Evolutionary conservation across 768 basidiomycete genomes (phyloP), one percentile per base, ranked within the genome.

Genomic region (Leccinum rimulosum): DNA sequence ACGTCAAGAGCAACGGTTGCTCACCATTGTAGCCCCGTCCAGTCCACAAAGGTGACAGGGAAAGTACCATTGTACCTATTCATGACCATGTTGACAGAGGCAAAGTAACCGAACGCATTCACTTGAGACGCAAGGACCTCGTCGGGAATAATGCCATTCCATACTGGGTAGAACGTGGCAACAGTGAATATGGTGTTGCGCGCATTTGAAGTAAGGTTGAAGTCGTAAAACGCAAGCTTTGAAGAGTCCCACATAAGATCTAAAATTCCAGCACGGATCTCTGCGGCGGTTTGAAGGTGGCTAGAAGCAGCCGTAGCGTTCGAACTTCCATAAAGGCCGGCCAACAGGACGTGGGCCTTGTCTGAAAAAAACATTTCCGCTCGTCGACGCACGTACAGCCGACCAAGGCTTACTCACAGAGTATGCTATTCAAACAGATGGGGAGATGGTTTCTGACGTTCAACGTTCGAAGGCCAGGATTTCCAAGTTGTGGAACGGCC

Each of bases 161-260:
- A 97, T 52, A 88, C 77, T 0, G 95, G 91, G 70, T 93, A 93
- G 76, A 86, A 94, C 1, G 83, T 85, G 1, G 91, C 94, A 3
- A 76, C 80, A n/a, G 84, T 84, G 76, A 88, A 94, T 31, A 92
- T 68, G 51, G 65, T 73, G 66, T 84, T 87, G 54, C 88, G 84
- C 14, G 82, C 68, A 52, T 87, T 85, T 3, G 86, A 80, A 7
- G 84, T 87, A 43, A 88, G 72, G 71, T 93, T 92, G 75, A 89
- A 97, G 73, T 96, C 95, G 66, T 95, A 95, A 74, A 95, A 96
- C 0, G 88, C 88, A n/a, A 93, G 77, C 77, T 89, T 91, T 8
- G 77, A 73, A 0, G 84, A 63, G 68, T 96, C 90, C 94, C 95
- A 97, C 73, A 85, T 78, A 9, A 97, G 82, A 70, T 98, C 95